Evolutionary conservation across 257 asterid species (phyloP).

Genomic region (Asclepias syriaca): DNA sequence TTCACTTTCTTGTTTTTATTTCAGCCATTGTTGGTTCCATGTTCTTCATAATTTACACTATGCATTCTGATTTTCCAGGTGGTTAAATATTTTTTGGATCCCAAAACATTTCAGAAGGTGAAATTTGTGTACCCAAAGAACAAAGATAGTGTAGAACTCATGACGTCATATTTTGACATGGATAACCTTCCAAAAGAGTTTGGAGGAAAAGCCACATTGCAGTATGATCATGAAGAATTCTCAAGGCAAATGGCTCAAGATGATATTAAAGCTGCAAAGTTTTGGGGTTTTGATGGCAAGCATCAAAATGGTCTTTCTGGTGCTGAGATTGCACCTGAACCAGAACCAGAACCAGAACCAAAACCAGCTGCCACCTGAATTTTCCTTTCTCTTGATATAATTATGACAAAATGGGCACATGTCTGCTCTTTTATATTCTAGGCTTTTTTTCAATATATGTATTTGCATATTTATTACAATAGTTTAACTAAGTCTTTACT

Average conservation of each 20-base stretch:
- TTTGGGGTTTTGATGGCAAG: conserved; percentile 75
- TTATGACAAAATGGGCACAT: not conserved
- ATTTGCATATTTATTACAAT: conserved; percentile 5
- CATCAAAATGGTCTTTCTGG: conserved; percentile 30
- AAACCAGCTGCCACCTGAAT: conserved; percentile 30
- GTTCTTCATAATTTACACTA: not conserved
- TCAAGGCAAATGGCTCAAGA: conserved; percentile 77
- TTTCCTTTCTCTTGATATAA: not conserved
- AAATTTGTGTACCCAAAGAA: conserved; percentile 89
- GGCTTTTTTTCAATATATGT: not conserved
- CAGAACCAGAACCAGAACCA: conserved; percentile 33
- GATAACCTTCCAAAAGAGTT: conserved; percentile 86
- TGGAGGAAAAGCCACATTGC: conserved; percentile 81
- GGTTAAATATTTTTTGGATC: conserved; percentile 82
- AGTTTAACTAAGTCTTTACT: not conserved
- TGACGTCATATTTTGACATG: conserved; percentile 69
- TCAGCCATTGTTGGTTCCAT: not conserved
- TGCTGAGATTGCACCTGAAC: conserved; percentile 63
- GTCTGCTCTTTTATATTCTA: conserved; percentile 3
- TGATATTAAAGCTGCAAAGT: conserved; percentile 60
- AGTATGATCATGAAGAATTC: conserved; percentile 84
- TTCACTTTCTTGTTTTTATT: not conserved
- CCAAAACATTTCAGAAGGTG: conserved; percentile 89
- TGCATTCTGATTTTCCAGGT: conserved; percentile 41
- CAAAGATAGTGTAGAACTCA: conserved; percentile 79